A percentile compares a stretch with the other conserved stretches of the same genome.
Evolutionary conservation across 805 yeast species (phyloP).

Genomic region (Wickerhamomyces tratensis): DNA sequence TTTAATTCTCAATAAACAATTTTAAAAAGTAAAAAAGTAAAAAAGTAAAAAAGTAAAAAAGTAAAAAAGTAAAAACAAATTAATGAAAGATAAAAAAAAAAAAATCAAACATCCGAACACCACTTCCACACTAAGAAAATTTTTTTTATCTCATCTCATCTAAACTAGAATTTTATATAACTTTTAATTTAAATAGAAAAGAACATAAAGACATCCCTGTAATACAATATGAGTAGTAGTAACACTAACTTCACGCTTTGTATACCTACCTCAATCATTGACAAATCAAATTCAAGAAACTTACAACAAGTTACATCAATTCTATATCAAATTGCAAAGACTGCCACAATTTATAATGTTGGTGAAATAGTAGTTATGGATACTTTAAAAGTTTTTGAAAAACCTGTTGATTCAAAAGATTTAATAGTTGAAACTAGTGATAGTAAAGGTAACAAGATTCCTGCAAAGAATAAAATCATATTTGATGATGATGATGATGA

Average conservation of each 20-base stretch:
- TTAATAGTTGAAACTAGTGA: conserved; percentile 10
- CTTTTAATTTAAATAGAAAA: too few relatives aligned
- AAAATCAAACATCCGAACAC: not conserved
- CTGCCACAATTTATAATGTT: conserved; percentile 59
- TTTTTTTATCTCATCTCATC: not conserved
- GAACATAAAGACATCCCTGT: too few relatives aligned
- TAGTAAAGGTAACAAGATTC: conserved; percentile 9
- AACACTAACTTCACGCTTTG: conserved; percentile 48
- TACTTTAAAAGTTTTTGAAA: conserved; percentile 22
- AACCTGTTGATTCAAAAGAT: conserved; percentile 11
- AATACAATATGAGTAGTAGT: too few relatives aligned
- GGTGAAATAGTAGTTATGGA: conserved; percentile 69
- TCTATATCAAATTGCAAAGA: conserved; percentile 72
- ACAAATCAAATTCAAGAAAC: conserved; percentile 44
- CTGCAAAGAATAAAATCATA: conserved; percentile 18
- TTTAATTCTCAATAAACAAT: too few relatives aligned
- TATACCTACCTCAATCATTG: conserved; percentile 60
- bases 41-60: too few relatives aligned
- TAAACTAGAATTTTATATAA: too few relatives aligned
- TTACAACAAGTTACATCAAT: conserved; percentile 65
- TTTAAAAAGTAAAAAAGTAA: too few relatives aligned
- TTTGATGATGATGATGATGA: conserved; percentile 22
- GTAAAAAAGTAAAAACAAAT: too few relatives aligned
- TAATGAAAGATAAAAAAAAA: too few relatives aligned
- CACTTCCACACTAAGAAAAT: not conserved